Base-by-base conservation (phyloP, 169 alveolate genomes). In the Plasmodium knowlesi region DNA sequence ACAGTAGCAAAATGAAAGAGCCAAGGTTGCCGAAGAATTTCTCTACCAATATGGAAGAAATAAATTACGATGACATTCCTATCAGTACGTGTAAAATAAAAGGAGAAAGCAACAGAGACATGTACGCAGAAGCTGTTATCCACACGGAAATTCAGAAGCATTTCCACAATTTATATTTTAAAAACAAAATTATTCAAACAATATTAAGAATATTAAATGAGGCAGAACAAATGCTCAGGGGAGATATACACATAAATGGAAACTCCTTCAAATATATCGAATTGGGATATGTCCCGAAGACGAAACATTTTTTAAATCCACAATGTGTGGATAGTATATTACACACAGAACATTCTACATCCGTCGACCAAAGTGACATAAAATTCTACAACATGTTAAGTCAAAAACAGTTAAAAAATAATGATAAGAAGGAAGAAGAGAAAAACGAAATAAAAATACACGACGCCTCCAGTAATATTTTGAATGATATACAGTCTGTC, bases 51-150 rank as follows among this genome's bases (percentile, higher is more conserved):
- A 1, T 71, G 5, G 70, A 90, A 10, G 76, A 43, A 22, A 25
- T 90, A 61, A 90, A 90, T 81, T 80, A 80, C 53, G 92, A 90
- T 25, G 10, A 90, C 53, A 81, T 90, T 28, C 81, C 28, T 19
- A 90, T 90, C 46, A 90, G 95, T 81, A 82, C 84, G 25, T 80
- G 83, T 67, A 90, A 90, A 90, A 82, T 82, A 41, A 82, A 90
- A 43, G 95, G 95, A 16, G 95, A 90, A 90, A 41, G 82, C 22
- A 61, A 83, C 22, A 90, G 83, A 76, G 91, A 90, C 32, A 81
- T 90, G 90, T 90, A 90, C 81, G 95, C 95, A 39, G 92, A 90
- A n/a, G 95, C 95, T 41, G 95, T 90, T 90, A 67, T 90, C 34
- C 95, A 90, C 82, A 16, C 95, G 12, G 54, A 30, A 2, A 37